These are phyloP conservation scores for Aspergillus piperis DNA, from an alignment of 2,329 filamentous ascomycete genomes.

Conservation along the genomic window DNA sequence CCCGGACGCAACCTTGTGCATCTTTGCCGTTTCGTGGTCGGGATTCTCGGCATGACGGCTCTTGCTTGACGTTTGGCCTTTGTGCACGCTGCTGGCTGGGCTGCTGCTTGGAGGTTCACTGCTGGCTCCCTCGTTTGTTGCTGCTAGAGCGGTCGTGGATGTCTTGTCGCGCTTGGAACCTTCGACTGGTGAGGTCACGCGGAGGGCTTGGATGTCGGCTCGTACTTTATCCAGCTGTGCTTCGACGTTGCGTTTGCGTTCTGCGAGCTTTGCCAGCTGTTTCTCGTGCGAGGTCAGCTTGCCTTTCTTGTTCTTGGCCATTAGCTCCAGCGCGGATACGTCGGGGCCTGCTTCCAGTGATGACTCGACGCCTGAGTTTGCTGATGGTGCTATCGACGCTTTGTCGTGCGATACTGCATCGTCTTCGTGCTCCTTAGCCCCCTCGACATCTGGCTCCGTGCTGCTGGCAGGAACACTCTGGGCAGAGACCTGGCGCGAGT, in stretches of 20 bases:
- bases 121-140: constrained; percentile 22
- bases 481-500: constrained; percentile 20
- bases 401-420: constrained; percentile 19
- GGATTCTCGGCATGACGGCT: constrained; percentile 10
- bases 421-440: background rate
- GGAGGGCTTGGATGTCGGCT: constrained; percentile 35
- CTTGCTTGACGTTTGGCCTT: constrained; percentile 16
- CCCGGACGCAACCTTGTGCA: constrained; percentile 33
- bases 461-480: background rate
- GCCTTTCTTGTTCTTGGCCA: constrained; percentile 30
- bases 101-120: constrained; percentile 23
- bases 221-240: constrained; percentile 39
- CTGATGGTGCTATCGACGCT: constrained; percentile 16
- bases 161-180: constrained; percentile 14
- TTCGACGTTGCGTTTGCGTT: constrained; percentile 44
- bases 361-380: constrained; percentile 22
- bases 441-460: background rate
- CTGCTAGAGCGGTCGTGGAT: constrained; percentile 13
- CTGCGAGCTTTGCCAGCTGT: constrained; percentile 45
- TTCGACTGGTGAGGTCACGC: constrained; percentile 13
- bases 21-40: constrained; percentile 25
- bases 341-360: constrained; percentile 25
- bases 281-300: constrained; percentile 43
- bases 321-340: constrained; percentile 26
- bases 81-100: constrained; percentile 13